Evolutionary conservation across 495 filamentous ascomycete species (phyloP).

Genomic region (Filosporella fistucella): DNA sequence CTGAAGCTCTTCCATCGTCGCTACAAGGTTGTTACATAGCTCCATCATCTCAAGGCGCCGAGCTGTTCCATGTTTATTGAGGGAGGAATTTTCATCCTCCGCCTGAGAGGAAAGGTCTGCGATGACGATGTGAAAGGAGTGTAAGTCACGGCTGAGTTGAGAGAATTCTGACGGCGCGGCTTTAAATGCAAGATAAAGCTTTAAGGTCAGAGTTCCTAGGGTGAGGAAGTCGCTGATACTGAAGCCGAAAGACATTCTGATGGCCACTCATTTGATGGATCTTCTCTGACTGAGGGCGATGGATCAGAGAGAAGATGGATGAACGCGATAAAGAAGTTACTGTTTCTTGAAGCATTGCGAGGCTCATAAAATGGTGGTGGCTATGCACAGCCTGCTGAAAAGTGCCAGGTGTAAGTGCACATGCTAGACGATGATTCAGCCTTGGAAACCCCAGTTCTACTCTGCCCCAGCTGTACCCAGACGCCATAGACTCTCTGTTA

Average conservation of each 20-base stretch:
- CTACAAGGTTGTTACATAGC: neutral
- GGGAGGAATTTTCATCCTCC: neutral
- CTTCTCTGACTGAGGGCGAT: too few relatives aligned
- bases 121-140: neutral
- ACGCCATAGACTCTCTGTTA: too few relatives aligned
- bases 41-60: neutral
- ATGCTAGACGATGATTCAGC: too few relatives aligned
- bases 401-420: too few relatives aligned
- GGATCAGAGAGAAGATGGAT: too few relatives aligned
- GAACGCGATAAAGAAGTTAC: too few relatives aligned
- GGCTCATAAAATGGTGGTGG: too few relatives aligned
- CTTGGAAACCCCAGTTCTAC: too few relatives aligned
- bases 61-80: neutral
- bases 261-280: too few relatives aligned
- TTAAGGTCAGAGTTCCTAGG: conserved; percentile 21
- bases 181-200: conserved; percentile 25
- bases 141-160: conserved; percentile 21
- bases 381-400: too few relatives aligned
- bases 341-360: too few relatives aligned
- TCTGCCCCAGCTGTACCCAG: too few relatives aligned
- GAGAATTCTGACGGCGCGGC: conserved; percentile 26
- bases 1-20: neutral
- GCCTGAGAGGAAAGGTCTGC: neutral
- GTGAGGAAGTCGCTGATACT: conserved; percentile 27
- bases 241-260: conserved; percentile 32